Conservation (phyloP, 148 eudicot genomes). For the Rhododendron henanense region DNA sequence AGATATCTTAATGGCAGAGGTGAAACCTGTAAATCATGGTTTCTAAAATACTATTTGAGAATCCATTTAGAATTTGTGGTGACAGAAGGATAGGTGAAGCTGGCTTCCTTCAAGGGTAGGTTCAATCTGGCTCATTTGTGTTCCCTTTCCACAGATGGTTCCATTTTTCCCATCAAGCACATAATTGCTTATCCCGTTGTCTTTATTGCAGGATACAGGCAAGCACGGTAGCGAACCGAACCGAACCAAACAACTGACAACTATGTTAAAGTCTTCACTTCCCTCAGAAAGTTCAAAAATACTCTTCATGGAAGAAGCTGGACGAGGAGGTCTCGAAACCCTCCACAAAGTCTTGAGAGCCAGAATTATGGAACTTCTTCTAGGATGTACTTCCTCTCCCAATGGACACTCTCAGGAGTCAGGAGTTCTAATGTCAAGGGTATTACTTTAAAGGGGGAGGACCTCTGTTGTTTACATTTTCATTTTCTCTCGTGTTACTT, state of each 20-base stretch:
- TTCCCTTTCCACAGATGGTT: background rate
- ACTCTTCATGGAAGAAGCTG: background rate
- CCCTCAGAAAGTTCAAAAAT: background rate
- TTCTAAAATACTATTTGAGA: constrained; percentile 38
- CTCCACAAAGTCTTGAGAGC: background rate
- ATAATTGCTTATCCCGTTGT: background rate
- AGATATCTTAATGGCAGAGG: constrained; percentile 33
- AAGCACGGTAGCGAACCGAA: background rate
- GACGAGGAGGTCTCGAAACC: background rate
- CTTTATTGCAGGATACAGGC: background rate
- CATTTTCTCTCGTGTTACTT: background rate
- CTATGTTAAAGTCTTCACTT: background rate
- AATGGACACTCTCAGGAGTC: background rate
- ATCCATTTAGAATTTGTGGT: constrained; percentile 7
- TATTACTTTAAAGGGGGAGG: background rate
- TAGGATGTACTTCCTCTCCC: background rate
- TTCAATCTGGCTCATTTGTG: background rate
- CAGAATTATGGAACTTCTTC: background rate
- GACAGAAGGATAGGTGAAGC: background rate
- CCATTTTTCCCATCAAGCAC: background rate
- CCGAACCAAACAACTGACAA: background rate
- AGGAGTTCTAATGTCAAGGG: background rate
- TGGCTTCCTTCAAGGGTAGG: background rate
- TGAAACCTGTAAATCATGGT: constrained; percentile 47
- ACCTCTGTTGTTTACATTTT: background rate